Conservation (phyloP, 2,329 filamentous ascomycete genomes). For the Paecilomyces sp. region DNA sequence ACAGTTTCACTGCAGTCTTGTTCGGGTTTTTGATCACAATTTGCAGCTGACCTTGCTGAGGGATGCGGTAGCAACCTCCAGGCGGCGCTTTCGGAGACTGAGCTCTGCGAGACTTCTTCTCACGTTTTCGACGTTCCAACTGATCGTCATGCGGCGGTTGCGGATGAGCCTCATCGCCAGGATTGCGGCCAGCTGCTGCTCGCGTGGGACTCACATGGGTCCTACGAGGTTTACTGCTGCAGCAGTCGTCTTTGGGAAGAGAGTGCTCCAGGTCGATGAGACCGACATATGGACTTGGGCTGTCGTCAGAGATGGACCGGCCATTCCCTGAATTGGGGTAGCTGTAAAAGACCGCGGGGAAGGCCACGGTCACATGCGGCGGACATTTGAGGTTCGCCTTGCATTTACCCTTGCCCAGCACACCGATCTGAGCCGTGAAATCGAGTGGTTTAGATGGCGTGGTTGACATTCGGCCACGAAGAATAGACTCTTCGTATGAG, state of each 20-base stretch:
- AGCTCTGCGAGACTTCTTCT: constrained; percentile 55
- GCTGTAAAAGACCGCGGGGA: constrained; percentile 94
- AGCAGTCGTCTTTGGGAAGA: constrained; percentile 46
- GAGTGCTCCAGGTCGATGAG: constrained; percentile 84
- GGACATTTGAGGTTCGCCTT: constrained; percentile 80
- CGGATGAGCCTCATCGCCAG: constrained; percentile 6
- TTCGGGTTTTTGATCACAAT: constrained; percentile 98
- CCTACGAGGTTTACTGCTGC: constrained; percentile 32
- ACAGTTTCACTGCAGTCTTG: constrained; percentile 95
- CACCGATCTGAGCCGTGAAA: constrained; percentile 92
- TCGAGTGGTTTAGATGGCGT: constrained; percentile 86
- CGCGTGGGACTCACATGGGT: constrained; percentile 23
- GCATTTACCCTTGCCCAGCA: constrained; percentile 82
- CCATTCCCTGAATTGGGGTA: constrained; percentile 64
- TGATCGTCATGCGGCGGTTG: constrained; percentile 11
- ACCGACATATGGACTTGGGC: constrained; percentile 92
- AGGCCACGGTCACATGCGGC: constrained; percentile 80
- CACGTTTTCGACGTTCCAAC: constrained; percentile 37
- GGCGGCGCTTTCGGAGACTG: constrained; percentile 62
- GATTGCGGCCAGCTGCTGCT: constrained; percentile 4
- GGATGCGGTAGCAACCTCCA: constrained; percentile 88
- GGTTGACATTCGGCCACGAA: constrained; percentile 93
- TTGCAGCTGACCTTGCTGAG: constrained; percentile 86
- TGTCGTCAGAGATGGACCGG: constrained; percentile 64
- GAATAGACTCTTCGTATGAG: constrained; percentile 94